These are phyloP conservation scores for Cyberlindnera nakhonratchasimensis DNA, from an alignment of 805 yeast genomes.

Conservation along the genomic window DNA sequence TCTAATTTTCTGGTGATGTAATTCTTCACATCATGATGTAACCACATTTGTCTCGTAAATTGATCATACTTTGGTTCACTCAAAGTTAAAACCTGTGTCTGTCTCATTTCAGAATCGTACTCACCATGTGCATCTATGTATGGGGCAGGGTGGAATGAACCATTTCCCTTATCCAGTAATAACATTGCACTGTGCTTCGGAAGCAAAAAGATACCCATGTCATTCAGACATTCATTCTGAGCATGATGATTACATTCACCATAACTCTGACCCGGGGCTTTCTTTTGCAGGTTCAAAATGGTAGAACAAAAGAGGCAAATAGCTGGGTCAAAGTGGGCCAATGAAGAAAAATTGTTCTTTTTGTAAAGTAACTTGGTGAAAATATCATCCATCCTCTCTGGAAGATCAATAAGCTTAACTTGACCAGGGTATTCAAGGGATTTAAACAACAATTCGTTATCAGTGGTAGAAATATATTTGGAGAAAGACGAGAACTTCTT, in stretches of 20 bases:
- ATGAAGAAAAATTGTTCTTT: slow-evolving; percentile 36
- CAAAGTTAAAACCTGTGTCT: slow-evolving; percentile 68
- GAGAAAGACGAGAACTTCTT: slow-evolving; percentile 18
- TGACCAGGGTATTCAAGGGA: slow-evolving; percentile 61
- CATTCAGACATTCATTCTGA: slow-evolving; percentile 57
- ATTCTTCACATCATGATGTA: slow-evolving; percentile 75
- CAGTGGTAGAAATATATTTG: slow-evolving; percentile 21
- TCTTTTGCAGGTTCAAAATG: slow-evolving; percentile 62
- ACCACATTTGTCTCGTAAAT: slow-evolving; percentile 65
- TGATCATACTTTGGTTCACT: slow-evolving; percentile 60
- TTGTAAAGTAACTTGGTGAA: slow-evolving; percentile 57
- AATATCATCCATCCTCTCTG: slow-evolving; percentile 61
- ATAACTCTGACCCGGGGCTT: slow-evolving; percentile 46
- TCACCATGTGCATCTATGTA: slow-evolving; percentile 87
- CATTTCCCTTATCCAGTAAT: slow-evolving; percentile 67
- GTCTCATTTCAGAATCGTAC: slow-evolving; percentile 65
- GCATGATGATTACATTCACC: slow-evolving; percentile 84
- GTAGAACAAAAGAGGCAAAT: slow-evolving; percentile 81
- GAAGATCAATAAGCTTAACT: slow-evolving; percentile 59
- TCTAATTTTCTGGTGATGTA: slow-evolving; percentile 78
- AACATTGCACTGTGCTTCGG: slow-evolving; percentile 67
- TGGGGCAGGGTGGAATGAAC: slow-evolving; percentile 82
- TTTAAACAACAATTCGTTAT: slow-evolving; percentile 20
- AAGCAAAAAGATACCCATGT: slow-evolving; percentile 66
- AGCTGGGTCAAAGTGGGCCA: slow-evolving; percentile 66